Percentiles rank a stretch among this genome's conserved stretches.
These are phyloP conservation scores for Rhynchosporium agropyri DNA, from an alignment of 2,329 filamentous ascomycete species.

Conservation along the genomic window DNA sequence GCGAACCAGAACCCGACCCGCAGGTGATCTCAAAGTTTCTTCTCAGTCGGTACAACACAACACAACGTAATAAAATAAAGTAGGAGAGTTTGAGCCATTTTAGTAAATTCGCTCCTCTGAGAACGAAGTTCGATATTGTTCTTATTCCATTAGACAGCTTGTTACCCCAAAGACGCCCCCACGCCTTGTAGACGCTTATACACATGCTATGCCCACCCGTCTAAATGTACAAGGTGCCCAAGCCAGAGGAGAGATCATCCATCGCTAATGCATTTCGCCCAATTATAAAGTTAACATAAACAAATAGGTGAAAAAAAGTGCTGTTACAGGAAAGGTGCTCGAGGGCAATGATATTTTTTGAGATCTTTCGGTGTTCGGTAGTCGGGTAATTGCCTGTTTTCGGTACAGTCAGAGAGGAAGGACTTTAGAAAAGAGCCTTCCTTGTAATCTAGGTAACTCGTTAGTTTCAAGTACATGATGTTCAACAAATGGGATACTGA, in stretches of 20 bases:
- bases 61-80: neutral
- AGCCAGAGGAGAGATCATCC: conserved; percentile 43
- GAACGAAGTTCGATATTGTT: neutral
- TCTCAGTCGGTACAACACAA: neutral
- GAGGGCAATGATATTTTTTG: conserved; percentile 18
- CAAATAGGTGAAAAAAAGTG: conserved; percentile 37
- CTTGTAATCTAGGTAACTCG: conserved; percentile 48
- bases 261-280: conserved; percentile 43
- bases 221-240: conserved; percentile 42
- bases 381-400: conserved; percentile 1
- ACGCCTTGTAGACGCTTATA: conserved; percentile 29
- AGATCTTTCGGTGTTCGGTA: conserved; percentile 10
- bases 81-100: neutral
- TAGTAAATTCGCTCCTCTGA: neutral
- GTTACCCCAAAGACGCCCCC: conserved; percentile 32
- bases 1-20: no score
- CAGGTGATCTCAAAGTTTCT: neutral
- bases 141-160: conserved; percentile 31
- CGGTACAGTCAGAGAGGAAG: conserved; percentile 11
- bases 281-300: conserved; percentile 41
- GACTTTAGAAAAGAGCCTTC: conserved; percentile 51
- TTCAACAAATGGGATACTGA: conserved; percentile 54
- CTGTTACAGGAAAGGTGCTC: conserved; percentile 38
- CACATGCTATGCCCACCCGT: conserved; percentile 28
- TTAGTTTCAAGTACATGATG: conserved; percentile 29